A percentile compares a stretch with the other conserved stretches of the same genome.
phyloP scores from a whole-genome alignment of 177 flowering plant genomes.

The Vitis hybrid region DNA sequence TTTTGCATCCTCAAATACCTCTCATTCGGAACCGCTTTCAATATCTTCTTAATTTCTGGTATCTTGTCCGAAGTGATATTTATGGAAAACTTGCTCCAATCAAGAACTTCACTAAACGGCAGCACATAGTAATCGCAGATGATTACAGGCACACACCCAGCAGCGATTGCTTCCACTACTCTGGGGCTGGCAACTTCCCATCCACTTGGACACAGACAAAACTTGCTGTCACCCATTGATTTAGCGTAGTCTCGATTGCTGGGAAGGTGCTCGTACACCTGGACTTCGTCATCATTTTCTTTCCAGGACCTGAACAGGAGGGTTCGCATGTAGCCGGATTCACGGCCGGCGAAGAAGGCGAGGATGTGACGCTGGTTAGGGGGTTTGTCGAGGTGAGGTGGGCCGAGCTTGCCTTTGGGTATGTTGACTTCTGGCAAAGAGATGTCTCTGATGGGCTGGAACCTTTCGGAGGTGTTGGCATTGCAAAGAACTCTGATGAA shows the following conservation, averaged over 20 bases:
- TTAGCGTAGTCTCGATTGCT: conserved; percentile 29
- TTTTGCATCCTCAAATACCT: conserved; percentile 35
- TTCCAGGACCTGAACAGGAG: conserved; percentile 47
- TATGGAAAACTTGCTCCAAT: conserved; percentile 53
- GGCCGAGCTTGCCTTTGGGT: conserved; percentile 19
- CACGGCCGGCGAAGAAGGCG: conserved; percentile 55
- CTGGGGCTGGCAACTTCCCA: conserved; percentile 63
- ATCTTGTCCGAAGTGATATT: conserved; percentile 37
- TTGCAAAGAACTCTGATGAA: conserved; percentile 61
- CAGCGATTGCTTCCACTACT: conserved; percentile 41
- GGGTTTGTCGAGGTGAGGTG: conserved; percentile 3
- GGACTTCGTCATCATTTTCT: conserved; percentile 39
- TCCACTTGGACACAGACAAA: conserved; percentile 70
- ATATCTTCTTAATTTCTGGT: conserved; percentile 43
- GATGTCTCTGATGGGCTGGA: conserved; percentile 47
- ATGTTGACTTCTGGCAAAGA: conserved; percentile 56
- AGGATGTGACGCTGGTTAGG: conserved; percentile 28
- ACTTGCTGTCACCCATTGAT: conserved; percentile 45
- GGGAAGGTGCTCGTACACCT: conserved; percentile 45
- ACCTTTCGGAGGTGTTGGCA: conserved; percentile 64
- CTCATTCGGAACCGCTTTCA: conserved; percentile 24
- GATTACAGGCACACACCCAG: conserved; percentile 61
- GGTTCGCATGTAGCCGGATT: conserved; percentile 40
- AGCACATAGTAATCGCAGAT: conserved; percentile 40
- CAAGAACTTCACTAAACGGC: conserved; percentile 64